Evolutionary conservation across 352 stramenopile species (phyloP), one percentile per base, ranked within the genome.

Genomic region (Phytopythium ostracodes): DNA sequence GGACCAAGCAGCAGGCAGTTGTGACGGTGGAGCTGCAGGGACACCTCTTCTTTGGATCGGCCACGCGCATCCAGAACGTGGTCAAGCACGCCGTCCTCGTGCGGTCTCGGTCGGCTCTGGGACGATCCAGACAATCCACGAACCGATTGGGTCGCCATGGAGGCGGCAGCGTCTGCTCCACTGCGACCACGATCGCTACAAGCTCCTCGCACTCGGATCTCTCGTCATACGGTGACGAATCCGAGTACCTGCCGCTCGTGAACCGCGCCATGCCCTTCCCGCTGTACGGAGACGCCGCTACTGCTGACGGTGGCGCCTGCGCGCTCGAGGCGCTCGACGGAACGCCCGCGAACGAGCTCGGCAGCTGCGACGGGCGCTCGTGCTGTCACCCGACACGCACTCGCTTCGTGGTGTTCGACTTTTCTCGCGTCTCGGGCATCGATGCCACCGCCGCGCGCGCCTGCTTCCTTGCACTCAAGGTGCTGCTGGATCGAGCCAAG

Each of bases 1-100:
- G 60, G 10, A 59, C 66, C 51, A 68, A 73, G 50, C 73, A 81
- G 38, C 76, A 86, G 20, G 65, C 74, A 17, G 89, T 92, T 56
- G 75, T 89, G 29, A 88, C 77, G 0, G 66, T 92, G 14, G 75
- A 87, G 59, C 57, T 91, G 9, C 77, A 91, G 57, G 82, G 83
- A 4, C 85, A 91, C 56, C 77, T 91, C 36, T 92, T 92, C 65
- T 92, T 92, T 60, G 84, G 82, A 3, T 91, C 81, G 2, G 81
- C 79, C 20, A 88, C 86, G 4, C 75, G 77, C 0, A 86, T 91
- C 43, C 75, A 86, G 67, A 85, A 83, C 44, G 72, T 73, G 25
- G 80, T 92, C 31, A 88, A 88, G 52, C 75, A 74, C 55, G 81
- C 68, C 18, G 82, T 92, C 38, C 87, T 80, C 60, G 73, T 91